phyloP scores from a whole-genome alignment of 495 filamentous ascomycete genomes.

The Daldinia loculata region DNA sequence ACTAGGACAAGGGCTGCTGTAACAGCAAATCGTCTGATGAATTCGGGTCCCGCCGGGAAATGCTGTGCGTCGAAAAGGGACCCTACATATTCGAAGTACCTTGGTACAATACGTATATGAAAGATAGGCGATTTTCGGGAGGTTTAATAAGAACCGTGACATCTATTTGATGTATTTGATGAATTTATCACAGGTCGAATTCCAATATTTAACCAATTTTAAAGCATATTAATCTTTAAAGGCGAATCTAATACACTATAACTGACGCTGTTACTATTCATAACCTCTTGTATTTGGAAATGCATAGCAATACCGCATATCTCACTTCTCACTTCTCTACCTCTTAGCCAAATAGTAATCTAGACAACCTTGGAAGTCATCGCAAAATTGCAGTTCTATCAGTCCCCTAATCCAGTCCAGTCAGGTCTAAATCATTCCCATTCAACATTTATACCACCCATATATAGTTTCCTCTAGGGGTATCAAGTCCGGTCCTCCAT shows the following conservation, averaged over 20 bases:
- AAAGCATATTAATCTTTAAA: no score
- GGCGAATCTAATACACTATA: no score
- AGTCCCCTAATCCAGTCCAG: neutral
- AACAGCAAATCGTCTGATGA: neutral
- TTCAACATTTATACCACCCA: neutral
- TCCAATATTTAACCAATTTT: no score
- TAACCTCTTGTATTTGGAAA: neutral
- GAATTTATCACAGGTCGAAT: no score
- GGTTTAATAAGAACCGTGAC: no score
- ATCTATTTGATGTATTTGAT: no score
- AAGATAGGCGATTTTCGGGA: neutral
- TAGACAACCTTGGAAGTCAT: neutral
- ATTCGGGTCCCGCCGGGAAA: neutral
- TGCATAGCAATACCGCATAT: neutral
- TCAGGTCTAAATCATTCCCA: neutral
- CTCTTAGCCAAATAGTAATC: neutral
- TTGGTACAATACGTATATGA: neutral
- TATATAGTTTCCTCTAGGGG: slow-evolving; percentile 12
- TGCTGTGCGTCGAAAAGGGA: neutral
- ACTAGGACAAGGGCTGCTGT: neutral
- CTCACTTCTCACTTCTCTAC: neutral
- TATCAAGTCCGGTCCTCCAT: slow-evolving; percentile 19
- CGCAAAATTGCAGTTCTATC: neutral
- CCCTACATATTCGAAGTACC: neutral
- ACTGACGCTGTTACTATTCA: no score